phyloP scores from a whole-genome alignment of 73 alveolate genomes.

The Paramecium sonneborni region DNA sequence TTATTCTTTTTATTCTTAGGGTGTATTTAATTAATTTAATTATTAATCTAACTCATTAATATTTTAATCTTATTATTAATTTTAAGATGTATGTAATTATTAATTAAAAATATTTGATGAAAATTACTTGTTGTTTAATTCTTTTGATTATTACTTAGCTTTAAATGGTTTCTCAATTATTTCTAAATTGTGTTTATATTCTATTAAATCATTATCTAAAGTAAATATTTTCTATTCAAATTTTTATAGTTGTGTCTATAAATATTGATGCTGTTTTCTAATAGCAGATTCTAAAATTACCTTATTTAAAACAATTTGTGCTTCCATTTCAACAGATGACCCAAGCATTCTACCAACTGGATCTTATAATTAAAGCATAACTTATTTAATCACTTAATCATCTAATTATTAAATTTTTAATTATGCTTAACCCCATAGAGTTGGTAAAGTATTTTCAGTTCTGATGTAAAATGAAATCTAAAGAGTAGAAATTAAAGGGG shows the following conservation, averaged over 20 bases:
- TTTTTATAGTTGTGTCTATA: background rate
- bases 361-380: background rate
- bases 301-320: background rate
- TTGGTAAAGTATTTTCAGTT: background rate
- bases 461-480: background rate
- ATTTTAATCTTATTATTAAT: background rate
- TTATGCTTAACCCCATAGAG: background rate
- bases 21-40: background rate
- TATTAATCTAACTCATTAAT: background rate
- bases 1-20: background rate
- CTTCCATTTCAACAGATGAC: background rate
- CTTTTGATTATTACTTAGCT: background rate
- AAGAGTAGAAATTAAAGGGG: background rate
- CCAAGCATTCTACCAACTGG: constrained; percentile 42
- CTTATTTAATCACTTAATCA: background rate
- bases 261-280: constrained; percentile 23
- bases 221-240: constrained; percentile 19
- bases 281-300: background rate
- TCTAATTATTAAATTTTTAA: background rate
- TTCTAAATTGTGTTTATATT: background rate
- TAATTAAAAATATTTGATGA: background rate
- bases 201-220: background rate
- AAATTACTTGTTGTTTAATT: background rate
- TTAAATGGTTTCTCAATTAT: background rate
- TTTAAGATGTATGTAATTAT: background rate